Percentiles rank a stretch among this genome's conserved stretches.
Conservation (phyloP, 306 rosid species). For the Vigna hirtella region DNA sequence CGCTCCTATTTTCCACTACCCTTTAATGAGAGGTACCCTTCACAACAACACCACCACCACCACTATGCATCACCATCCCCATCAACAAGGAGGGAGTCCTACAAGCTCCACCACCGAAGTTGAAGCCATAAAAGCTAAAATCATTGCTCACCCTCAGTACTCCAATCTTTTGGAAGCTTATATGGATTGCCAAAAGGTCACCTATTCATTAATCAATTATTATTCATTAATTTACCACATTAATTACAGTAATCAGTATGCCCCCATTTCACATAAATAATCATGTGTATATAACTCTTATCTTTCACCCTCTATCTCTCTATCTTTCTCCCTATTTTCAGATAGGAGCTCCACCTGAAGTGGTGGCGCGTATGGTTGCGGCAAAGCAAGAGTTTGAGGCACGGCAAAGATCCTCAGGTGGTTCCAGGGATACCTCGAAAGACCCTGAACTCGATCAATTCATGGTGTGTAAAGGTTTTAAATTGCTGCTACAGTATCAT, state of each 20-base stretch:
- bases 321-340: slow-evolving; percentile 17
- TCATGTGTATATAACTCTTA: background rate
- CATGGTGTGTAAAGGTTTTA: slow-evolving; percentile 60
- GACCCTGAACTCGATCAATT: slow-evolving; percentile 99
- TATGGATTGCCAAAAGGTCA: slow-evolving; percentile 97
- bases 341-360: slow-evolving; percentile 97
- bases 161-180: slow-evolving; percentile 86
- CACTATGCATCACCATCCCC: slow-evolving; percentile 38
- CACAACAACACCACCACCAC: background rate
- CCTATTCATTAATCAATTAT: slow-evolving; percentile 3
- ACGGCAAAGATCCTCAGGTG: slow-evolving; percentile 72
- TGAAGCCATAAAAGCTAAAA: slow-evolving; percentile 90
- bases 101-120: slow-evolving; percentile 51
- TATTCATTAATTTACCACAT: background rate
- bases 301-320: background rate
- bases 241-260: background rate
- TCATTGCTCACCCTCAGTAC: slow-evolving; percentile 92
- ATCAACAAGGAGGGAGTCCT: slow-evolving; percentile 42
- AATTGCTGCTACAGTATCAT: background rate
- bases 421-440: slow-evolving; percentile 65
- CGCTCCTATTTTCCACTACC: slow-evolving; percentile 65
- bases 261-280: background rate
- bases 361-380: slow-evolving; percentile 76
- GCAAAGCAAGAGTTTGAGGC: slow-evolving; percentile 82
- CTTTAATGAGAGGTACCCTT: slow-evolving; percentile 57